Percentiles rank a stretch among this genome's conserved stretches.
phyloP scores from a whole-genome alignment of 1,284 basidiomycete species.

The Tilletia indica region DNA sequence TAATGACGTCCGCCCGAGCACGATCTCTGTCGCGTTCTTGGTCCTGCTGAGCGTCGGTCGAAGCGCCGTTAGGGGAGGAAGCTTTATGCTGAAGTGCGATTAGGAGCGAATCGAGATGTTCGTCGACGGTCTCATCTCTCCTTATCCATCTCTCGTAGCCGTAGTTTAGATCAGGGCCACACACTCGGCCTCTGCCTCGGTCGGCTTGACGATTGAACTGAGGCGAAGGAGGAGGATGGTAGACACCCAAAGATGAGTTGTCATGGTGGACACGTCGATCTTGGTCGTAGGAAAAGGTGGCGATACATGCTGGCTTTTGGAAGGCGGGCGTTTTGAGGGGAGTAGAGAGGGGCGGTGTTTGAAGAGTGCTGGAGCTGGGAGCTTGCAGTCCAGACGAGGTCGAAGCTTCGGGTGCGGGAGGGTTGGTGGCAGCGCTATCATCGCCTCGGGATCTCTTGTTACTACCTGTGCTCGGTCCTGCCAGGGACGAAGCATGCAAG shows the following conservation, averaged over 20 bases:
- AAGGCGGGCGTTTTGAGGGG: conserved; percentile 24
- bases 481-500: neutral
- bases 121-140: conserved; percentile 64
- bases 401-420: neutral
- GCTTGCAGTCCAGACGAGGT: neutral
- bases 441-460: too few relatives aligned
- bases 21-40: conserved; percentile 32
- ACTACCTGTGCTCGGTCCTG: neutral
- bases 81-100: conserved; percentile 32
- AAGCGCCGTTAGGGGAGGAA: conserved; percentile 5
- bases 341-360: neutral
- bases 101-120: conserved; percentile 37
- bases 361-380: neutral
- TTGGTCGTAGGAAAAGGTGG: conserved; percentile 43
- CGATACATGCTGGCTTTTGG: conserved; percentile 32
- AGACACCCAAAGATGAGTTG: conserved; percentile 32
- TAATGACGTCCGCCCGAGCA: conserved; percentile 62
- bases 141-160: conserved; percentile 65
- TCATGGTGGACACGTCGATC: conserved; percentile 34
- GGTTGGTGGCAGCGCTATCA: too few relatives aligned
- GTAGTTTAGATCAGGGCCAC: conserved; percentile 50
- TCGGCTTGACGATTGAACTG: conserved; percentile 23
- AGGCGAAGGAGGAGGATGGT: conserved; percentile 33
- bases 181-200: conserved; percentile 18
- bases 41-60: neutral